These are phyloP conservation scores for Jamesozyma spencerorum DNA, from an alignment of 805 yeast genomes.

Conservation along the genomic window DNA sequence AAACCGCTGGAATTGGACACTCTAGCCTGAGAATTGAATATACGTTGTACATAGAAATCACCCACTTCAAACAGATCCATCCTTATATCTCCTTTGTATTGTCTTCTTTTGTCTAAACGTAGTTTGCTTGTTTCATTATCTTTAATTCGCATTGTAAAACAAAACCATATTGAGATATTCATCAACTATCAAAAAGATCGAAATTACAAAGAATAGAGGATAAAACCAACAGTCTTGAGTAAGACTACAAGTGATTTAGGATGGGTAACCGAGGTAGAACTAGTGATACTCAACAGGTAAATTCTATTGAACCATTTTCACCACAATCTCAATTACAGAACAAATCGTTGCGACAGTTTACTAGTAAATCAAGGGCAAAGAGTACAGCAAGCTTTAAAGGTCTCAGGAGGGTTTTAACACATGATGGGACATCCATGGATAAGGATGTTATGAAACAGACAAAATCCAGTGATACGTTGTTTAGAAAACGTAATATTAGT, in stretches of 20 bases:
- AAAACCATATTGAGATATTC: no score
- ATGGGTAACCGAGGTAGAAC: conserved; percentile 3
- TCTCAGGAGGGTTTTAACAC: conserved; percentile 20
- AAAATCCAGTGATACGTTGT: conserved; percentile 25
- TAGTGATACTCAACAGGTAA: not conserved
- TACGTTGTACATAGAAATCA: conserved; percentile 35
- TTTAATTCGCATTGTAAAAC: no score
- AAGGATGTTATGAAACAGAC: conserved; percentile 9
- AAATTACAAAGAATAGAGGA: no score
- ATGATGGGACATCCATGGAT: conserved; percentile 16
- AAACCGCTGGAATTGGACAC: not conserved
- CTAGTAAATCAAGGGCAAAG: conserved; percentile 26
- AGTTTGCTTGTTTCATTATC: no score
- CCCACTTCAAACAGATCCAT: conserved; percentile 44
- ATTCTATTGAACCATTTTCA: not conserved
- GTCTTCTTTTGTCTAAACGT: no score
- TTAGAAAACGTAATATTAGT: conserved; percentile 22
- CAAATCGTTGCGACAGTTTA: conserved; percentile 20
- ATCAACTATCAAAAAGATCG: no score
- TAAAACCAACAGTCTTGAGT: no score
- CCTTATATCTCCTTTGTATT: not conserved
- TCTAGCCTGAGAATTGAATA: conserved; percentile 27
- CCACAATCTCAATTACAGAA: conserved; percentile 7
- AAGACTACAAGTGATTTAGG: no score
- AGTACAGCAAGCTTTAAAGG: conserved; percentile 28